Evolutionary conservation across 1,284 basidiomycete genomes (phyloP), one percentile per base, ranked within the genome.

Genomic region (Naganishia sp.): DNA sequence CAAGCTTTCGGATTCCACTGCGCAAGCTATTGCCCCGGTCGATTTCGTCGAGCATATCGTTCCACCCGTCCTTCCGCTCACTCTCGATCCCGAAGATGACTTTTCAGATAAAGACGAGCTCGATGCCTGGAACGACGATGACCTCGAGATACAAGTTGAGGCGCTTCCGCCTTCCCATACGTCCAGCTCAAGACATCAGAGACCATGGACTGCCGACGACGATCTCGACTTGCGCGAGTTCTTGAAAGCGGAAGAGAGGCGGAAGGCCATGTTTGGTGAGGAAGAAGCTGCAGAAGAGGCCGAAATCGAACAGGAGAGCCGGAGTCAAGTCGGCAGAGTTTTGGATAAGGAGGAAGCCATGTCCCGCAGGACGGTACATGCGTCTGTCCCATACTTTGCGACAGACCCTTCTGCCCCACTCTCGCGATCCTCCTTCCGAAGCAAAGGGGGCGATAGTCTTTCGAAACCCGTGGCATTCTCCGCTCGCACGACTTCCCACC

Each of bases 201-300:
- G 58, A 28, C 58, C 58, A 47, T 66, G 65, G 65, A 60, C 65
- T 2, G 57, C 49, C 39, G 65, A 60, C 28, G 57, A 60, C 42
- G 57, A 66, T 28, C 50, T 51, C 13, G 65, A 66, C 28, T 25
- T 66, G 11, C 43, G 39, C 17, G 65, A 52, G 23, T 66, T 66
- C 42, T 45, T 66, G 50, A 54, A 31, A 46, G 49, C 57, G 23
- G 65, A 66, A 61, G 65, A 66, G 50, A 58, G 57, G 57, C 60
- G 55, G 46, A 52, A 43, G 51, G 57, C 65, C 32, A 46, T 53
- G 50, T 41, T 57, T 21, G 65, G 57, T 2, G 57, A 60, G 11
- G 58, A 61, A 39, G 58, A 51, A 42, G 42, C 39, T 11, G 39
- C 32, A 6, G 35, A 46, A 13, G 50, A 55, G n/a, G 21, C 23